Conservation (phyloP, 2,329 filamentous ascomycete species). For the Aspergillaceae sp. region DNA sequence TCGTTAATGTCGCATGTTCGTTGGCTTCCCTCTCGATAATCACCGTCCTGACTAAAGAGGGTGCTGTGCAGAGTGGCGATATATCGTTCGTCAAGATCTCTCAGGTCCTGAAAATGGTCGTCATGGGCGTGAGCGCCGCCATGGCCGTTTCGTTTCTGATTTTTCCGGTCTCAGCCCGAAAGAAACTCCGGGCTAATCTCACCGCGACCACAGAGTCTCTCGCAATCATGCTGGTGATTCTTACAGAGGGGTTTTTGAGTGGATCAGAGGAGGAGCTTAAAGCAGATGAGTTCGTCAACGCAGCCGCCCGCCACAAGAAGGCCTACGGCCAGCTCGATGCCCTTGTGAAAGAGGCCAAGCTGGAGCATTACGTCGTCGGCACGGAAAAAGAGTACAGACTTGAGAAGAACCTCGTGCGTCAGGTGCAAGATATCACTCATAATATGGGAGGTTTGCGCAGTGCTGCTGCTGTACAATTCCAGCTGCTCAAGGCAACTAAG, state of each 20-base stretch:
- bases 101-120: conserved; percentile 73
- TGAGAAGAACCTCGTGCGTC: conserved; percentile 71
- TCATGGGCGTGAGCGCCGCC: conserved; percentile 66
- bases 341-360: conserved; percentile 74
- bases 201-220: conserved; percentile 65
- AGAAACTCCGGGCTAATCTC: conserved; percentile 64
- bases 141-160: conserved; percentile 68
- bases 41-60: conserved; percentile 83
- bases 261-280: conserved; percentile 71
- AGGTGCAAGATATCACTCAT: conserved; percentile 75
- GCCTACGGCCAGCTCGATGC: conserved; percentile 64
- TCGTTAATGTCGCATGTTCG: conserved; percentile 79
- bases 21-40: conserved; percentile 82
- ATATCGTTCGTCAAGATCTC: conserved; percentile 75
- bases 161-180: conserved; percentile 69
- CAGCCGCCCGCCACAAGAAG: conserved; percentile 55
- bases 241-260: conserved; percentile 73
- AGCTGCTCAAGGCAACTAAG: conserved; percentile 60
- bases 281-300: conserved; percentile 55
- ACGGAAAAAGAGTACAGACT: conserved; percentile 69
- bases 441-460: conserved; percentile 84
- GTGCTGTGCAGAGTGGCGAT: conserved; percentile 70
- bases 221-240: conserved; percentile 70
- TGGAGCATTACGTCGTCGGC: conserved; percentile 77
- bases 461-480: conserved; percentile 82